Percentiles rank a stretch among this genome's conserved stretches.
Conservation (phyloP, 768 basidiomycete genomes). For the Mrakia frigida region DNA sequence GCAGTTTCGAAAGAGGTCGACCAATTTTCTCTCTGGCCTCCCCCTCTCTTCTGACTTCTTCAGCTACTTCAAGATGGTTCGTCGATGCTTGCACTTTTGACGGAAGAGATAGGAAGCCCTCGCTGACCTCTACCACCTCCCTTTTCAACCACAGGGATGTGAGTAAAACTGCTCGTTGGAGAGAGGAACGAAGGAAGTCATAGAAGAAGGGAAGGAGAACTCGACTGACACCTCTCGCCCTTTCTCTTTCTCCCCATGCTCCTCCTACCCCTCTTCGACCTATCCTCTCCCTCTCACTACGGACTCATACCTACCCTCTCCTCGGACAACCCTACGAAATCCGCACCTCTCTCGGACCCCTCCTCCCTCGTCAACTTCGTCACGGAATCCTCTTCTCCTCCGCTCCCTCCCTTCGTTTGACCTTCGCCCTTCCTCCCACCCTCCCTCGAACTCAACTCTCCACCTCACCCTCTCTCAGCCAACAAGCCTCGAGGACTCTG, state of each 20-base stretch:
- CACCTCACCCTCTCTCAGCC: conserved; percentile 50
- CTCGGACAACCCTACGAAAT: neutral
- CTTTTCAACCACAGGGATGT: conserved; percentile 1
- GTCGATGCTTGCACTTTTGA: neutral
- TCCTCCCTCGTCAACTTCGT: conserved; percentile 11
- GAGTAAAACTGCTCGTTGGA: conserved; percentile 6
- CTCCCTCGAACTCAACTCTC: neutral
- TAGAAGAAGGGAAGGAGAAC: neutral
- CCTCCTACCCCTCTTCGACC: neutral
- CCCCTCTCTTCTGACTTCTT: no score
- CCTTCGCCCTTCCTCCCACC: neutral
- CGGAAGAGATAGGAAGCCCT: neutral
- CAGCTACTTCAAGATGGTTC: neutral
- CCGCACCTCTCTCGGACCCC: neutral
- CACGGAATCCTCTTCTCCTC: neutral
- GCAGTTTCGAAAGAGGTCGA: no score
- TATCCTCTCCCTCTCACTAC: neutral
- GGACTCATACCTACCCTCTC: neutral
- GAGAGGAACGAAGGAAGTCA: neutral
- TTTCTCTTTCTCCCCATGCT: neutral
- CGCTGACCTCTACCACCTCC: neutral
- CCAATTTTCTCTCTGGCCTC: no score
- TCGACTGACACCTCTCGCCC: conserved; percentile 1
- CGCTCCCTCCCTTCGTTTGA: neutral
- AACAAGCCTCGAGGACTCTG: conserved; percentile 99